These are phyloP conservation scores for Ogataea paradorogensis DNA, from an alignment of 805 yeast genomes.

Conservation along the genomic window DNA sequence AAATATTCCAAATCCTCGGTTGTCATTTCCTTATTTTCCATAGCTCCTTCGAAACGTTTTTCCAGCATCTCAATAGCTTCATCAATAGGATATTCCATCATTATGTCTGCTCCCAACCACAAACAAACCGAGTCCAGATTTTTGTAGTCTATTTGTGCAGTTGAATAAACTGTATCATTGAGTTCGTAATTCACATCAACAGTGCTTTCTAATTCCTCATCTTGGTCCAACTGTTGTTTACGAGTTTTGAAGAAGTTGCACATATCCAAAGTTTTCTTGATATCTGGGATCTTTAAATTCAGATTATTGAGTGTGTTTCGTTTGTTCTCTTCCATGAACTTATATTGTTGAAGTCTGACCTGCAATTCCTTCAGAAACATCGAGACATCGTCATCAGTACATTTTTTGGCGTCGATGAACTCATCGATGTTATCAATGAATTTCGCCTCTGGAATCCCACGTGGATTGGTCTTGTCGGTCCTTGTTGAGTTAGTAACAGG, in stretches of 20 bases:
- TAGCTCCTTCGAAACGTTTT: constrained; percentile 61
- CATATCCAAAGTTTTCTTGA: constrained; percentile 76
- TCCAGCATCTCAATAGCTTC: constrained; percentile 77
- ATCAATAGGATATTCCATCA: constrained; percentile 88
- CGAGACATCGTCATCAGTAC: constrained; percentile 34
- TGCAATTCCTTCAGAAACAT: constrained; percentile 70
- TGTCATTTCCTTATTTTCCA: constrained; percentile 55
- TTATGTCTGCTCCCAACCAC: constrained; percentile 98
- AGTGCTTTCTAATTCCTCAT: constrained; percentile 32
- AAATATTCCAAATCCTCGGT: constrained; percentile 82
- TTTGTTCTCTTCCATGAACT: constrained; percentile 72
- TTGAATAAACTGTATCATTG: constrained; percentile 88
- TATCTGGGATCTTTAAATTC: constrained; percentile 82
- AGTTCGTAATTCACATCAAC: constrained; percentile 82
- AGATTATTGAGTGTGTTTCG: constrained; percentile 49
- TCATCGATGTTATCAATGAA: constrained; percentile 83
- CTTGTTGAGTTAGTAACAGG: constrained; percentile 29
- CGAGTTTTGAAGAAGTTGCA: constrained; percentile 57
- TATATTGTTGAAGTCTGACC: constrained; percentile 84
- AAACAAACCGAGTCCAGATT: constrained; percentile 61
- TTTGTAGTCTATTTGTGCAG: constrained; percentile 66
- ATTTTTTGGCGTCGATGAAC: constrained; percentile 48
- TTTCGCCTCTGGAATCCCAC: constrained; percentile 97
- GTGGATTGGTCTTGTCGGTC: constrained; percentile 67
- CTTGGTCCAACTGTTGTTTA: constrained; percentile 36